These are phyloP conservation scores for Salix caprea DNA, from an alignment of 345 rosid genomes.

Conservation along the genomic window DNA sequence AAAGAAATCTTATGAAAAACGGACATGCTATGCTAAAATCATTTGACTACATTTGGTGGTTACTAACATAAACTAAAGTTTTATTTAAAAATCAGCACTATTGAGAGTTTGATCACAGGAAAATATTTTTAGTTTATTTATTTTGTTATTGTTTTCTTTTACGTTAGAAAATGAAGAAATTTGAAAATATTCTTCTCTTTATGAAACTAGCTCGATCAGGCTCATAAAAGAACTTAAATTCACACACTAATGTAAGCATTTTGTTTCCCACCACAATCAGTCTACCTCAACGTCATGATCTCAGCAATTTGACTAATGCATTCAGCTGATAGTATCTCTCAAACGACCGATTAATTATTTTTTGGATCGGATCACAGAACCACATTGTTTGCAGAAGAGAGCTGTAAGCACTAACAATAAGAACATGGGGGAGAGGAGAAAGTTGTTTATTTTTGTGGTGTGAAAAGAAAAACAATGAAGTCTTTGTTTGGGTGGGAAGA, in stretches of 20 bases:
- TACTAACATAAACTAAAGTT: too few relatives aligned
- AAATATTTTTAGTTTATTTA: too few relatives aligned
- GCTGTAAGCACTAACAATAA: constrained; percentile 8
- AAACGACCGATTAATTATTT: constrained; percentile 4
- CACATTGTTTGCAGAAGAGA: constrained; percentile 14
- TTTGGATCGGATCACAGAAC: constrained; percentile 12
- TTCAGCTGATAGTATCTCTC: constrained; percentile 2
- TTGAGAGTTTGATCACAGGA: too few relatives aligned
- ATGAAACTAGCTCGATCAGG: too few relatives aligned
- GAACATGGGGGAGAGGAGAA: constrained; percentile 23
- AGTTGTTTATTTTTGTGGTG: background rate
- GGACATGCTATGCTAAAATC: too few relatives aligned
- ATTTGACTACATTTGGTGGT: too few relatives aligned
- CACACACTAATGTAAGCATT: background rate
- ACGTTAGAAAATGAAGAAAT: too few relatives aligned
- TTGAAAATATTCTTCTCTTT: too few relatives aligned
- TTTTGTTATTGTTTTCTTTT: too few relatives aligned
- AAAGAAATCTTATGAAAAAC: too few relatives aligned
- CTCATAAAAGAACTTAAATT: background rate
- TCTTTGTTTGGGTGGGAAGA: constrained; percentile 49
- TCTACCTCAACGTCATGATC: background rate
- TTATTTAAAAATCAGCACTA: too few relatives aligned
- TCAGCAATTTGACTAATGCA: constrained; percentile 24
- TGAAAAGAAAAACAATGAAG: constrained; percentile 36
- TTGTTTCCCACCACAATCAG: background rate